Evolutionary conservation across 2,329 filamentous ascomycete species (phyloP), one percentile per base, ranked within the genome.

Genomic region (Monilinia laxa): DNA sequence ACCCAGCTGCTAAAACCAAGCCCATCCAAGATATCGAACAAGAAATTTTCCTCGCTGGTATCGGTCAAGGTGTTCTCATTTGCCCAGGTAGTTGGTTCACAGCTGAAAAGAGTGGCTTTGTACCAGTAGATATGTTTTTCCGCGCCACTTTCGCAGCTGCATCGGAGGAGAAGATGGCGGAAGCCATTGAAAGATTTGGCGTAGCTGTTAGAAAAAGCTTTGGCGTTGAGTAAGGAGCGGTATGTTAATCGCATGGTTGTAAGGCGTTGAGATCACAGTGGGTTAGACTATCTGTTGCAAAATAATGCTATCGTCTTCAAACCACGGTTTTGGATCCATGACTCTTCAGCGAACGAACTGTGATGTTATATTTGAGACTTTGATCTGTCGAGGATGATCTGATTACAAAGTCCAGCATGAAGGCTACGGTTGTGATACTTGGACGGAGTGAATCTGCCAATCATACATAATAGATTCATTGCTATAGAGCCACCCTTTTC

Each of bases 81-180:
- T 92, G 91, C 67, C 85, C 91, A 58, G 95, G 95, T 4, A 93
- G 89, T 58, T 99, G 93, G 93, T 99, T 98, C 83, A 85, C 87
- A 67, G 91, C 93, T 0, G 90, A 95, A 76, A 84, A 83, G 54
- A 82, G 81, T 11, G 82, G 81, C 14, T 77, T 79, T 64, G 81
- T 82, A 62, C 73, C 73, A 74, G 82, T 79, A 4, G 82, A 82
- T 11, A 81, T 82, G 14, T 97, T 92, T 80, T 96, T 98, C 82
- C 86, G 95, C 63, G 88, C 91, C 4, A 99, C 94, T 0, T 99
- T 90, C 80, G 93, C 94, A 0, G 89, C 93, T 49, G 93, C 93
- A 2, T 87, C 85, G 16, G 82, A 84, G 18, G 85, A 88, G 65
- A 85, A 87, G 71, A 93, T 94, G 82, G 82, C 81, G 3, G 85